Evolutionary conservation across 208 protist species (phyloP), one percentile per base, ranked within the genome.

Genomic region (Acanthamoeba triangularis): DNA sequence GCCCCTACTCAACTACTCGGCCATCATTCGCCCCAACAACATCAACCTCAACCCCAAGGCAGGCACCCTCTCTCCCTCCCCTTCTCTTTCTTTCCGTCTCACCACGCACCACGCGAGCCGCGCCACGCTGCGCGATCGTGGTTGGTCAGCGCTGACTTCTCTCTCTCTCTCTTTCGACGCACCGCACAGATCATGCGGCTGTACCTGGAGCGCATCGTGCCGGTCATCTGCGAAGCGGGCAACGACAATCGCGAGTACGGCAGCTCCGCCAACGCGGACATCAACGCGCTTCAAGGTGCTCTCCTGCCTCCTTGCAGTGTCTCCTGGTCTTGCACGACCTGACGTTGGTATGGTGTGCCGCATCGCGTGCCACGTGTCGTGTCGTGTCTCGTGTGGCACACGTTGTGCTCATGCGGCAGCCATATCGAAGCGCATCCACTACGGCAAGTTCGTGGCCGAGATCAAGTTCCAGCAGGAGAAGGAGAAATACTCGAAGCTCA

Each of bases 381-480:
- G 95, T 97, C 33, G 54, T 65, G n/a, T 95, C n/a, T n/a, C n/a
- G 14, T n/a, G n/a, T 18, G 16, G 10, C 8, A 20, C 52, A 56
- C 52, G 52, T 59, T 23, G 54, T 59, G 54, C 54, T 23, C 54
- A 14, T 35, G 18, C 97, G 13, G 94, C 97, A 95, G 97, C 97
- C 28, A 49, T 98, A 30, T 98, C 97, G 14, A 98, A 98, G 87
- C 95, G 97, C 20, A 97, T 98, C 61, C 97, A 98, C 93, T 98
- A 98, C 80, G 97, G 97, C 54, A 97, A 97, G 85, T 98, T 97
- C 78, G 95, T 98, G 30, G 97, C 97, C 33, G 97, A 98, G 76
- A 65, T 95, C 74, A 98, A 98, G 96, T 96, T 98, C 33, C 88
- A 52, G 14, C 16, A 87, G 30, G 41, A 97, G 44, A 54, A 20